Base-by-base conservation (phyloP, 2,329 filamentous ascomycete species). In the Metarhizium rileyi region DNA sequence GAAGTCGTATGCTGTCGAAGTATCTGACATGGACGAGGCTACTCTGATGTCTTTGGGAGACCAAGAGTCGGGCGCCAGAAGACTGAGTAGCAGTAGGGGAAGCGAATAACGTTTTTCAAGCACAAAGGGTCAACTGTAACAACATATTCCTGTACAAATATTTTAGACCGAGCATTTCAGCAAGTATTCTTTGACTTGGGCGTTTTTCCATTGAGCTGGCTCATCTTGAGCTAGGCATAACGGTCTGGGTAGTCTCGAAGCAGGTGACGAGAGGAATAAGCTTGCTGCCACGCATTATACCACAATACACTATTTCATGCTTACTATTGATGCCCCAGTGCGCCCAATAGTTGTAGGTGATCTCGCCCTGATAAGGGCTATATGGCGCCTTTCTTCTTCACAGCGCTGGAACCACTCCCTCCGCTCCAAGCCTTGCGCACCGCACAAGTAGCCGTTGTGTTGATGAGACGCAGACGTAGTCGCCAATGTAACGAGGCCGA, bases 381-480 rank as follows among this genome's bases (percentile, higher is more conserved):
- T n/a, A n/a, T n/a, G n/a, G n/a, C n/a, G n/a, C n/a, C n/a, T n/a
- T n/a, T n/a, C n/a, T n/a, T 22, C 4, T 2, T 20, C n/a, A 22
- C 36, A 7, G 9, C 8, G n/a, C 7, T 5, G 6, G 20, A 10
- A 9, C 22, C 5, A 22, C 27, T 1, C 1, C 22, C 20, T 40
- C 20, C 41, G 14, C 9, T 16, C 40, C 33, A 46, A 7, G 44
- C 22, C 22, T 63, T 68, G 7, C 46, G 50, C 5, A 70, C 61
- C n/a, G 49, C 53, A 43, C 68, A 71, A 48, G 58, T 55, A 2
- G 63, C 63, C 2, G 58, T 58, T 3, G 58, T 58, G 5, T 52
- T 55, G 10, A 66, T 74, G 64, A 9, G 71, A 72, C 63, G 75
- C 73, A 1, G 72, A 75, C 12, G 62, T 70, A n/a, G 63, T 72